Evolutionary conservation across 495 filamentous ascomycete genomes (phyloP).

Genomic region (Penicillium canescens): DNA sequence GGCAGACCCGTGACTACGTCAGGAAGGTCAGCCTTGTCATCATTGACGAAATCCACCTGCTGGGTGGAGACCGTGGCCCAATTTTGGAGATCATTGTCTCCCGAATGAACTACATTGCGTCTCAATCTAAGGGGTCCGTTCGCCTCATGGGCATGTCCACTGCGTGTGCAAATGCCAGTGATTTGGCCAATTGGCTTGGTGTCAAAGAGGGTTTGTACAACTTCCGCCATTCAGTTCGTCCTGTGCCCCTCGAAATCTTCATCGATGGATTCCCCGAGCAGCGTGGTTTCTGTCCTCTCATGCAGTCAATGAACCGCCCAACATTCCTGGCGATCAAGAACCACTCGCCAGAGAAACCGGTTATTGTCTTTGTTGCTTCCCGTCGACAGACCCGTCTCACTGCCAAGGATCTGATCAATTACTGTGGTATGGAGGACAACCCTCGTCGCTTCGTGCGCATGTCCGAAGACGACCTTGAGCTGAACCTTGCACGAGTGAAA

Average conservation of each 20-base stretch:
- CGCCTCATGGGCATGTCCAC: slow-evolving; percentile 97
- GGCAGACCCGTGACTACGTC: slow-evolving; percentile 96
- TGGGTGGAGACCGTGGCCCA: slow-evolving; percentile 92
- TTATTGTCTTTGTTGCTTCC: slow-evolving; percentile 98
- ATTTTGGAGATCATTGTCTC: slow-evolving; percentile 99
- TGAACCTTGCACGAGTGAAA: slow-evolving; percentile 81
- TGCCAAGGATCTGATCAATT: slow-evolving; percentile 93
- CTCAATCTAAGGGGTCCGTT: slow-evolving; percentile 81
- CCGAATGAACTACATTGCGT: slow-evolving; percentile 98
- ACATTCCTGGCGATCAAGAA: slow-evolving; percentile 95
- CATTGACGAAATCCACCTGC: slow-evolving; percentile 96
- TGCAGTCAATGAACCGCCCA: slow-evolving; percentile 99
- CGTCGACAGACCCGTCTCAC: slow-evolving; percentile 93
- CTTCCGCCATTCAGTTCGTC: slow-evolving; percentile 96
- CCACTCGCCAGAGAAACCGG: slow-evolving; percentile 93
- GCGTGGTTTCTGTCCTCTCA: slow-evolving; percentile 93
- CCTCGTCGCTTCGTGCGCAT: slow-evolving; percentile 88
- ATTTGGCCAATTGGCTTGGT: slow-evolving; percentile 94
- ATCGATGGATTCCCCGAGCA: slow-evolving; percentile 97
- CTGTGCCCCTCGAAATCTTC: slow-evolving; percentile 91
- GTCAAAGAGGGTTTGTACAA: slow-evolving; percentile 98
- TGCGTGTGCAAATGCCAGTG: slow-evolving; percentile 92
- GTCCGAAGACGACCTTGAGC: slow-evolving; percentile 89
- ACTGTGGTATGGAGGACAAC: slow-evolving; percentile 98
- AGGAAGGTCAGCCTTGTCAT: slow-evolving; percentile 94